A percentile compares a stretch with the other conserved stretches of the same genome.
These are phyloP conservation scores for Elongisporangium prolatum DNA, from an alignment of 352 stramenopile species.

Conservation along the genomic window DNA sequence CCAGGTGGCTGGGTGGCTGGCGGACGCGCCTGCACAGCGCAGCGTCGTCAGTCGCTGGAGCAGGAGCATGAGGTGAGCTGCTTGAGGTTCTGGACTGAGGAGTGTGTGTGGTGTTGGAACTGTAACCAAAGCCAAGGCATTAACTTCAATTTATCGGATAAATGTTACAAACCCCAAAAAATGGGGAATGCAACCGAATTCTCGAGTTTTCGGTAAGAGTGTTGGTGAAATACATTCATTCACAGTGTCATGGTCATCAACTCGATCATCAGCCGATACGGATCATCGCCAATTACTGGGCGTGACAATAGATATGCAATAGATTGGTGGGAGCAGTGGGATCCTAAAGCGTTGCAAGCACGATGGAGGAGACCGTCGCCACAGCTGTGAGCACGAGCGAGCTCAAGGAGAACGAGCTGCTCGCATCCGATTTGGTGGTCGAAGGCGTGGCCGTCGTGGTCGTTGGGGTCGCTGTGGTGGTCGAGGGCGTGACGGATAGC, in stretches of 20 bases:
- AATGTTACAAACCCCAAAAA: background rate
- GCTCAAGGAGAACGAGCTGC: constrained; percentile 11
- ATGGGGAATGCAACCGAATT: too few relatives aligned
- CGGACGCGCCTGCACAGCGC: background rate
- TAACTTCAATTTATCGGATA: background rate
- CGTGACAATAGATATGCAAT: constrained; percentile 2
- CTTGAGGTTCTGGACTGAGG: background rate
- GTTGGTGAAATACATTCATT: background rate
- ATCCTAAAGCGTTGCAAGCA: background rate
- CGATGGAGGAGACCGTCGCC: background rate
- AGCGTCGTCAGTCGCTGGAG: background rate
- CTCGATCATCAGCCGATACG: too few relatives aligned
- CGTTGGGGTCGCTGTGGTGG: constrained; percentile 6
- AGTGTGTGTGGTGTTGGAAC: background rate
- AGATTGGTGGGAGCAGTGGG: background rate
- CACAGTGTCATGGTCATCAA: background rate
- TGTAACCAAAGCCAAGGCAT: background rate
- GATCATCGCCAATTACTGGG: background rate
- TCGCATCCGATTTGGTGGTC: constrained; percentile 5
- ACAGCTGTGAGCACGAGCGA: constrained; percentile 6
- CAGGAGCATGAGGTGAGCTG: background rate
- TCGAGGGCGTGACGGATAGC: constrained; percentile 26
- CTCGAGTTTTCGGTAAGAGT: background rate
- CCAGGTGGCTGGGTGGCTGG: background rate
- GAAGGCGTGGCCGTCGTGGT: constrained; percentile 3